Evolutionary conservation across 345 rosid genomes (phyloP), one percentile per base, ranked within the genome.

Genomic region (Rhodamnia rubescens): DNA sequence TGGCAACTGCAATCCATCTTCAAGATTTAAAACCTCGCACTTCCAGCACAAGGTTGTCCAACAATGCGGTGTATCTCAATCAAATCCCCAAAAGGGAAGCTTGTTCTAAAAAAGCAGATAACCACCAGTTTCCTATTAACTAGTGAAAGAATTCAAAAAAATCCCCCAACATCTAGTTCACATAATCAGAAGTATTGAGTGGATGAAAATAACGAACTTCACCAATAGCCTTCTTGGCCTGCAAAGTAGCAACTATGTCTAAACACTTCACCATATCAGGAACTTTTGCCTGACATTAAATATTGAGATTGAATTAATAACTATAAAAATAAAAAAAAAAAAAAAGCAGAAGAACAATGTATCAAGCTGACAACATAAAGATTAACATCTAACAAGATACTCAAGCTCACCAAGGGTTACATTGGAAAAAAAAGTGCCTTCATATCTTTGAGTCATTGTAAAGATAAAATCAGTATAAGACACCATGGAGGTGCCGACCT

Each of bases 241-340:
- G 90, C 88, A 97, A 91, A 86, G 97, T 95, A 56, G 96, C 93
- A 85, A 96, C 97, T 53, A 94, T 92, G 87, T 95, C 96, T 84
- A 97, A 91, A 90, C 98, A 97, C 86, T 97, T 97, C 90, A 92
- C 97, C 52, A 94, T 97, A 89, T 92, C 99, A 85, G 98, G 99
- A 87, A 92, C 95, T 91, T 97, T 97, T 78, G 96, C 96, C 98
- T 95, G 91, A 74, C 36, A 87, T 69, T 52, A 85, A 86, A 14
- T 83, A 89, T 26, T 86, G 83, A 51, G 6, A 86, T 85, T 56
- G 15, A 74, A 81, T 83, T 81, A 29, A 64, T 5, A 52, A 81
- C 85, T 53, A 27, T 24, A 14, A 40, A 36, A 36, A 36, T 36
- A 3, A 32, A 27, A 14, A 40, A 3, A 32, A 27, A 14, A 40